Evolutionary conservation across 257 asterid species (phyloP).

Genomic region (Buddleja alternifolia): DNA sequence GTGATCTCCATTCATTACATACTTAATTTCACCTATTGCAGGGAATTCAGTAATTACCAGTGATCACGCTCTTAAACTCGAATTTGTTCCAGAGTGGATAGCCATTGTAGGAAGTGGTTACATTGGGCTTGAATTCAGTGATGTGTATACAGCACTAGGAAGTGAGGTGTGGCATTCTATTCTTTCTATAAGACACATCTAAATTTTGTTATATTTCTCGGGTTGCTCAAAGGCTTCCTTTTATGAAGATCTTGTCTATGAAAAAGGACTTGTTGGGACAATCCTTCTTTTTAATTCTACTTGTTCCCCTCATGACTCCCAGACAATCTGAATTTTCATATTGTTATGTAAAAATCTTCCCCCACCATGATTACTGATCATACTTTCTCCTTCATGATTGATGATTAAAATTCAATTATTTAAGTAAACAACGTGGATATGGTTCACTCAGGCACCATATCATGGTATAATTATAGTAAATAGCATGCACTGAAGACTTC

Average conservation of each 20-base stretch:
- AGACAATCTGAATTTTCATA: background rate
- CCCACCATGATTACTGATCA: conserved; percentile 1
- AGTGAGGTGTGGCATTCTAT: conserved; percentile 68
- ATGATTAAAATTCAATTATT: background rate
- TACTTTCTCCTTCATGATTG: no score
- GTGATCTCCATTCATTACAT: conserved; percentile 12
- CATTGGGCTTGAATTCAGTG: conserved; percentile 97
- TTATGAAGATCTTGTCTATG: background rate
- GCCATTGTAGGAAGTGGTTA: conserved; percentile 98
- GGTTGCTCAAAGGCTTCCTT: conserved; percentile 13
- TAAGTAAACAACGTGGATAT: background rate
- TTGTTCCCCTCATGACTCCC: background rate
- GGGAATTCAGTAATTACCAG: conserved; percentile 96
- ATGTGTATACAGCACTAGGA: conserved; percentile 96
- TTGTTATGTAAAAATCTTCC: background rate
- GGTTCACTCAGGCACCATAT: conserved; percentile 5
- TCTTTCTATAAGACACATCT: conserved; percentile 10
- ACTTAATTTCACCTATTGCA: conserved; percentile 40
- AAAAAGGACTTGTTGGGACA: background rate
- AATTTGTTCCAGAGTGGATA: conserved; percentile 91
- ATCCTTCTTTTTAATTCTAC: background rate
- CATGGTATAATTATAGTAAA: conserved; percentile 8
- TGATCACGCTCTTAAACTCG: conserved; percentile 94
- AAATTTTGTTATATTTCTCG: conserved; percentile 1
- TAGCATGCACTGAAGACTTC: conserved; percentile 20